phyloP scores from a whole-genome alignment of 345 rosid species.

The Citrus sinensis region DNA sequence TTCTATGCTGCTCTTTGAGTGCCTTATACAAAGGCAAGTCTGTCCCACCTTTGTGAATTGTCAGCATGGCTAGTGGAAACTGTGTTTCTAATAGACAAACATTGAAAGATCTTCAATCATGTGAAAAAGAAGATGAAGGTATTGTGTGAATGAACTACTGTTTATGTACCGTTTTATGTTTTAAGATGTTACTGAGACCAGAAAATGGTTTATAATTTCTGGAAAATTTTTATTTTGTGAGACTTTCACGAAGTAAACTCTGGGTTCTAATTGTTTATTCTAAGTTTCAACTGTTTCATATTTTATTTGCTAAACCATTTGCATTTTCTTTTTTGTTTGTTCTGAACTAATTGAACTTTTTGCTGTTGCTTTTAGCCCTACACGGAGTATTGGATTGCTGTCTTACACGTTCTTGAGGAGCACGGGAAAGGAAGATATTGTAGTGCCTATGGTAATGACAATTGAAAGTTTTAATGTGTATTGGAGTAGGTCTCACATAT shows the following conservation, averaged over 20 bases:
- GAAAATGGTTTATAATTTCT: neutral
- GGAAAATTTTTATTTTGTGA: neutral
- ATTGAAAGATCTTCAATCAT: neutral
- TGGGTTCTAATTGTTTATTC: neutral
- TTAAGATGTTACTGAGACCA: neutral
- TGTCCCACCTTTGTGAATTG: neutral
- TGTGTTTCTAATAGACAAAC: neutral
- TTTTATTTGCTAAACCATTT: neutral
- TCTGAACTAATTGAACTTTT: constrained; percentile 14
- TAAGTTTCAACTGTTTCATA: neutral
- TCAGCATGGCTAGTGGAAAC: neutral
- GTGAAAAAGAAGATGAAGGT: neutral
- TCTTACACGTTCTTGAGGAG: constrained; percentile 90
- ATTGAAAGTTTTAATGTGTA: neutral
- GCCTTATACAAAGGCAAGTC: neutral
- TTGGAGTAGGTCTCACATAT: neutral
- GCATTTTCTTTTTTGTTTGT: neutral
- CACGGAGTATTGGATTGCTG: constrained; percentile 89
- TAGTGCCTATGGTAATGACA: constrained; percentile 88
- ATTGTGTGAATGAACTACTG: neutral
- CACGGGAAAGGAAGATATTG: constrained; percentile 89
- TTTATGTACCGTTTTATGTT: neutral
- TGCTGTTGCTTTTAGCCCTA: constrained; percentile 51
- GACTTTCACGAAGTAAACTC: neutral
- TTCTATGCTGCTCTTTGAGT: neutral